Base-by-base conservation (phyloP, 2,329 filamentous ascomycete genomes). In the Mollisia scopiformis region DNA sequence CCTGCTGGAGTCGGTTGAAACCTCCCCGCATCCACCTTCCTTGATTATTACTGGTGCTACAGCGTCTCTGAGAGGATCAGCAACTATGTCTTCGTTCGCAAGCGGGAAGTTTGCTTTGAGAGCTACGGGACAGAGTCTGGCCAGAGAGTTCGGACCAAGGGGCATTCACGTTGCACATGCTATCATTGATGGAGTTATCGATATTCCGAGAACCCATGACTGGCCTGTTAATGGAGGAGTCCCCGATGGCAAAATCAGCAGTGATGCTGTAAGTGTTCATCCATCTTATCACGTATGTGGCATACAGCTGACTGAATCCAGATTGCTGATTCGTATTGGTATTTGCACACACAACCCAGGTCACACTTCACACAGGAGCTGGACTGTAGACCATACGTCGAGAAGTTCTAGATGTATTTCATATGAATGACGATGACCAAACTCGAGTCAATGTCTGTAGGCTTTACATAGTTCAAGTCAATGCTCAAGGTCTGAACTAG, bases 11-110 rank as follows among this genome's bases (percentile, higher is more conserved):
- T 80, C 87, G 0, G 83, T 86, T 0, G 69, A 75, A 33, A 74
- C 75, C 0, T 76, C 78, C 46, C 79, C 83, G 31, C 76, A 92
- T 71, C 91, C 92, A 4, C 92, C 92, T 0, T 89, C 89, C 0
- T 79, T 97, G 21, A 89, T 97, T 70, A 90, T 96, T 75, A 96
- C 93, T 0, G 93, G 93, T 31, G 92, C 93, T 0, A 96, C 93
- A 0, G 93, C 92, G 0, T 91, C 89, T 0, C 68, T 94, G 19
- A 89, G 88, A 69, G 90, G 90, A 3, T 89, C 86, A 11, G 87
- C 91, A 0, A 78, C 80, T 13, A 90, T 92, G 74, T 79, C 86
- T 1, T 78, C 84, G 7, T 96, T 97, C 71, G 89, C 92, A 0
- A 85, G 87, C 2, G 89, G 89, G 28, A 96, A 96, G 74, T 96